phyloP scores from a whole-genome alignment of 2,329 filamentous ascomycete genomes.

The Fusarium sp. region DNA sequence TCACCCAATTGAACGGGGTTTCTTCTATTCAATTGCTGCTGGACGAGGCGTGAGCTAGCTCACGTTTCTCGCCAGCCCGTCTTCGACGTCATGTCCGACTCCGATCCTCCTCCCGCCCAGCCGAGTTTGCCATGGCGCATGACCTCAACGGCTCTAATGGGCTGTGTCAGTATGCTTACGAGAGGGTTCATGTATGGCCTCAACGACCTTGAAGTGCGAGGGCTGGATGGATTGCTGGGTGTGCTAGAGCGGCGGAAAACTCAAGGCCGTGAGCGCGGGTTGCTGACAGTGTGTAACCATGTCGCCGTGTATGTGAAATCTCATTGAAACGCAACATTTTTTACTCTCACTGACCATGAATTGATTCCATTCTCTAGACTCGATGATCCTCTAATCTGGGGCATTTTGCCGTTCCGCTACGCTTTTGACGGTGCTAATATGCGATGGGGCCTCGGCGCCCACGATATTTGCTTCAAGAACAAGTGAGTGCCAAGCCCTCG shows the following conservation, averaged over 20 bases:
- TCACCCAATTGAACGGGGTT: background rate
- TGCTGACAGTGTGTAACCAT: constrained; percentile 76
- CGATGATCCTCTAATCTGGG: constrained; percentile 96
- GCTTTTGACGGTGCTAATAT: constrained; percentile 78
- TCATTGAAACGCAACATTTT: background rate
- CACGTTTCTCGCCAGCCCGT: background rate
- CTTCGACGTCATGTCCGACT: constrained; percentile 31
- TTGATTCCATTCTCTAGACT: constrained; percentile 67
- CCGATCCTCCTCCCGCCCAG: constrained; percentile 50
- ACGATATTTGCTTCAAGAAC: constrained; percentile 95
- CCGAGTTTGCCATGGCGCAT: constrained; percentile 78
- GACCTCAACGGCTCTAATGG: constrained; percentile 80
- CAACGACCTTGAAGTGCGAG: constrained; percentile 80
- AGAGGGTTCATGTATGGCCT: constrained; percentile 80
- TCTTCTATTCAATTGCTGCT: background rate
- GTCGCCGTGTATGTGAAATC: constrained; percentile 52
- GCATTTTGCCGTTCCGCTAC: constrained; percentile 82
- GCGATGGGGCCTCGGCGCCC: constrained; percentile 90
- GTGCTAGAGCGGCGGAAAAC: constrained; percentile 79
- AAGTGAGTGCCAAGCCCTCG: constrained; percentile 63
- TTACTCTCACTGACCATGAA: constrained; percentile 8
- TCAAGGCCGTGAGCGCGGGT: constrained; percentile 75
- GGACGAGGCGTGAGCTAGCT: background rate
- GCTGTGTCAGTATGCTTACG: constrained; percentile 76
- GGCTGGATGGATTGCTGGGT: constrained; percentile 79